Conservation (phyloP, 1,284 basidiomycete species). For the Cryptococcus amylolentus region DNA sequence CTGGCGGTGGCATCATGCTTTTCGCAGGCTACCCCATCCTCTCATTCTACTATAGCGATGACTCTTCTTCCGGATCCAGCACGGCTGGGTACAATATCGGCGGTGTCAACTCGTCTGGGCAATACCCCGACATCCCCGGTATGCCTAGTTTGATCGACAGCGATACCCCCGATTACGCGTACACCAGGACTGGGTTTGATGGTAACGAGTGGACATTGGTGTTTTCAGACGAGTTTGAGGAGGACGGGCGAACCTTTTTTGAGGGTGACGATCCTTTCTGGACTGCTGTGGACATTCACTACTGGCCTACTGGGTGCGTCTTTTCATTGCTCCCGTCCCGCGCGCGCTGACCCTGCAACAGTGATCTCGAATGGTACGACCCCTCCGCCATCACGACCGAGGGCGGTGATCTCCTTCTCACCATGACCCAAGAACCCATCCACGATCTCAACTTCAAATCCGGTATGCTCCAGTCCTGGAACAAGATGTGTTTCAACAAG, state of each 20-base stretch:
- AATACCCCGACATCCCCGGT: constrained; percentile 55
- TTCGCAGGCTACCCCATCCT: constrained; percentile 79
- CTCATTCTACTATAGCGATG: constrained; percentile 54
- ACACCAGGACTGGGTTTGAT: constrained; percentile 63
- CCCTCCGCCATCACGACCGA: constrained; percentile 75
- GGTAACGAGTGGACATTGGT: constrained; percentile 66
- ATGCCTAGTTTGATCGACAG: constrained; percentile 64
- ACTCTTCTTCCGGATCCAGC: constrained; percentile 19
- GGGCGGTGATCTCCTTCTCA: constrained; percentile 76
- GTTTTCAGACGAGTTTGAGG: constrained; percentile 84
- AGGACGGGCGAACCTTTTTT: constrained; percentile 56
- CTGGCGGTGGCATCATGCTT: constrained; percentile 55
- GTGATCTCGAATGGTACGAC: constrained; percentile 58
- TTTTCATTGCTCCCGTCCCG: background rate
- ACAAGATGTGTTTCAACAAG: constrained; percentile 50
- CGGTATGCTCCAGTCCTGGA: constrained; percentile 56
- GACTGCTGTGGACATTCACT: constrained; percentile 53
- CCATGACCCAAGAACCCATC: constrained; percentile 61
- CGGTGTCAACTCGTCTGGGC: constrained; percentile 71
- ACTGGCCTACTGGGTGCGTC: constrained; percentile 32
- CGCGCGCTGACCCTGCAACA: constrained; percentile 3
- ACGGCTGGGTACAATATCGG: constrained; percentile 62
- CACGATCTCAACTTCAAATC: constrained; percentile 71
- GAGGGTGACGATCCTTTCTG: constrained; percentile 55
- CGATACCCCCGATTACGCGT: constrained; percentile 61